Conservation (phyloP, 768 basidiomycete genomes). For the Leccinellum albellum region DNA sequence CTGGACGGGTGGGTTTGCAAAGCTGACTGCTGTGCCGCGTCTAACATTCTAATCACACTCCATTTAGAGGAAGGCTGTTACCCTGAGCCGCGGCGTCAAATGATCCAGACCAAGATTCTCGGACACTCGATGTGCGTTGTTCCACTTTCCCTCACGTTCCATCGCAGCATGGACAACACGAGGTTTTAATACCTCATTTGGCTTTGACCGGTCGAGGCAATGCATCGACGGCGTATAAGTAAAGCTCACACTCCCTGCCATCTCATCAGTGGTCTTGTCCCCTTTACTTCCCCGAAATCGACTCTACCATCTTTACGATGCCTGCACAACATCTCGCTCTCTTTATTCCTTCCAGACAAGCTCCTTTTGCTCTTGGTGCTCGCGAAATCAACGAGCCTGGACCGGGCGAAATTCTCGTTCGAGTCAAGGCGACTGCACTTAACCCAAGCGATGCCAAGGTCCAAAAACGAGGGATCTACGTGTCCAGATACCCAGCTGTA, state of each 20-base stretch:
- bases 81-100: slow-evolving; percentile 30
- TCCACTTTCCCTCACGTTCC: slow-evolving; percentile 25
- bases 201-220: slow-evolving; percentile 27
- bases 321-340: slow-evolving; percentile 28
- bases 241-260: slow-evolving; percentile 16
- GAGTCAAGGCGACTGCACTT: slow-evolving; percentile 43
- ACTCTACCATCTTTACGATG: slow-evolving; percentile 17
- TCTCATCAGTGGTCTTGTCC: slow-evolving; percentile 18
- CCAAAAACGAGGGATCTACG: slow-evolving; percentile 37
- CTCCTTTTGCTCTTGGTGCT: slow-evolving; percentile 32
- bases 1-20: slow-evolving; percentile 11
- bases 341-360: slow-evolving; percentile 31
- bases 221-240: slow-evolving; percentile 29
- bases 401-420: slow-evolving; percentile 46
- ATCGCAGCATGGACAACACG: slow-evolving; percentile 34
- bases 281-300: slow-evolving; percentile 10
- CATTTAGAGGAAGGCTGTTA: slow-evolving; percentile 32
- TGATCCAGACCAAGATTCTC: slow-evolving; percentile 33
- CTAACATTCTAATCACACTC: slow-evolving; percentile 28
- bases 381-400: slow-evolving; percentile 41
- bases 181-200: slow-evolving; percentile 30
- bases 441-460: slow-evolving; percentile 57
- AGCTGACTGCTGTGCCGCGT: slow-evolving; percentile 25
- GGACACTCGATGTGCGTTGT: slow-evolving; percentile 21
- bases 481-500: slow-evolving; percentile 43